Conservation (phyloP, 2,329 filamentous ascomycete species). For the Shiraia bambusicola region DNA sequence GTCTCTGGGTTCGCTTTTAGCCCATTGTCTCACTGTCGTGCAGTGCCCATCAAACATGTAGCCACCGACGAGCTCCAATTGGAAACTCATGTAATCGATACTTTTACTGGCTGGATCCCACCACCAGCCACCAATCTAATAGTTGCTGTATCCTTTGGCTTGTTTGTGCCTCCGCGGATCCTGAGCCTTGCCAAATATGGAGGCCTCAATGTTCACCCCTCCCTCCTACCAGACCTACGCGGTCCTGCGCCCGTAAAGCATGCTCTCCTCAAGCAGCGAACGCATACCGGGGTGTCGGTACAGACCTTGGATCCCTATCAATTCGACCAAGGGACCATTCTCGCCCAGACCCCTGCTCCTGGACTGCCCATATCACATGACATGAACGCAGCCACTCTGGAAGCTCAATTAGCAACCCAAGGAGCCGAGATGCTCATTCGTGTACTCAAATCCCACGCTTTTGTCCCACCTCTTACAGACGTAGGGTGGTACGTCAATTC, state of each 20-base stretch:
- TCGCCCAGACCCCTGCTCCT: constrained; percentile 64
- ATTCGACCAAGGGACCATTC: constrained; percentile 78
- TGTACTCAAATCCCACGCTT: constrained; percentile 63
- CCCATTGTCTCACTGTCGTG: constrained; percentile 11
- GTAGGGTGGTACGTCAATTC: constrained; percentile 31
- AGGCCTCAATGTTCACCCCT: constrained; percentile 91
- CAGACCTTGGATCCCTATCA: constrained; percentile 77
- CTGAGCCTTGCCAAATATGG: constrained; percentile 72
- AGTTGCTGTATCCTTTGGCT: constrained; percentile 90
- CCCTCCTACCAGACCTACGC: constrained; percentile 80
- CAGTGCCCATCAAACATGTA: constrained; percentile 69
- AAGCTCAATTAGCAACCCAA: constrained; percentile 57
- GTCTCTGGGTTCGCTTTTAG: background rate
- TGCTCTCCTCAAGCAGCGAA: constrained; percentile 66
- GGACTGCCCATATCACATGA: constrained; percentile 56
- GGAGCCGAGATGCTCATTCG: constrained; percentile 72
- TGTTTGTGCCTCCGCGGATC: constrained; percentile 79
- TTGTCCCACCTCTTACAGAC: constrained; percentile 61
- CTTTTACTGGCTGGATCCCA: constrained; percentile 74
- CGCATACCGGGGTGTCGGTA: constrained; percentile 72
- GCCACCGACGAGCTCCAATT: constrained; percentile 66
- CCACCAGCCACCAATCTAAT: constrained; percentile 64
- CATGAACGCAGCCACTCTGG: constrained; percentile 53
- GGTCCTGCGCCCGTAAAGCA: constrained; percentile 87
- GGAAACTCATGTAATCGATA: constrained; percentile 72